Percentiles rank a stretch among this genome's conserved stretches.
phyloP scores from a whole-genome alignment of 495 filamentous ascomycete species.

The Penicillium steckii region DNA sequence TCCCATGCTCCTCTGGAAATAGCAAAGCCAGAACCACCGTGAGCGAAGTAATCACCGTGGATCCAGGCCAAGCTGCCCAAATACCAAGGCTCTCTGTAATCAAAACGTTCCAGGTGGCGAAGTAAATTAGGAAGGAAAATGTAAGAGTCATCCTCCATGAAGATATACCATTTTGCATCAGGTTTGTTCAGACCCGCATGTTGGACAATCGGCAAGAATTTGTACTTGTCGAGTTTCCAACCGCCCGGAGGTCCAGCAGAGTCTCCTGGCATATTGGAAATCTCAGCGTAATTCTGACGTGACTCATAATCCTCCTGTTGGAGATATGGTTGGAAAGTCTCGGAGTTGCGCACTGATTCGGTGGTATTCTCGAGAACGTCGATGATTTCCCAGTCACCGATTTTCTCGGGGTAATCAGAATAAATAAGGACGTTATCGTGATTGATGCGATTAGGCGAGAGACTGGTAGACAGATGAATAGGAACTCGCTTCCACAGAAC shows the following conservation, averaged over 20 bases:
- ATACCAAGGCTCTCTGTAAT: conserved; percentile 47
- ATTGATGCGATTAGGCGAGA: conserved; percentile 22
- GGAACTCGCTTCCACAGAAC: conserved; percentile 35
- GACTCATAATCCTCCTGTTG: conserved; percentile 22
- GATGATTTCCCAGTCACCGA: conserved; percentile 33
- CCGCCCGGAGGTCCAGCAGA: conserved; percentile 20
- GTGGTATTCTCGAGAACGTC: conserved; percentile 33
- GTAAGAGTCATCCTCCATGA: conserved; percentile 62
- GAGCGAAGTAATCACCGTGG: conserved; percentile 48
- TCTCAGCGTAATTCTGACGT: conserved; percentile 23
- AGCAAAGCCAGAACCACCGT: conserved; percentile 61
- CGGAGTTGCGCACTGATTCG: conserved; percentile 12
- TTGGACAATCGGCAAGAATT: conserved; percentile 45
- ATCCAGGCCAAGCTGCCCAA: conserved; percentile 50
- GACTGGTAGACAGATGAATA: conserved; percentile 26
- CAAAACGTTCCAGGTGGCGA: conserved; percentile 45
- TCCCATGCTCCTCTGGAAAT: conserved; percentile 52
- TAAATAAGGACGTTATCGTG: conserved; percentile 30
- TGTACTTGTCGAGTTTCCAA: conserved; percentile 52
- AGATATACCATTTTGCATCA: conserved; percentile 58
- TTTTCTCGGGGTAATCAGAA: conserved; percentile 34
- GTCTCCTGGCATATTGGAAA: conserved; percentile 20
- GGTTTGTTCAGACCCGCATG: conserved; percentile 40
- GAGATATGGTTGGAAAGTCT: conserved; percentile 17
- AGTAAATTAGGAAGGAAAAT: conserved; percentile 56